These are phyloP conservation scores for Candida germanica DNA, from an alignment of 805 yeast genomes.

Conservation along the genomic window DNA sequence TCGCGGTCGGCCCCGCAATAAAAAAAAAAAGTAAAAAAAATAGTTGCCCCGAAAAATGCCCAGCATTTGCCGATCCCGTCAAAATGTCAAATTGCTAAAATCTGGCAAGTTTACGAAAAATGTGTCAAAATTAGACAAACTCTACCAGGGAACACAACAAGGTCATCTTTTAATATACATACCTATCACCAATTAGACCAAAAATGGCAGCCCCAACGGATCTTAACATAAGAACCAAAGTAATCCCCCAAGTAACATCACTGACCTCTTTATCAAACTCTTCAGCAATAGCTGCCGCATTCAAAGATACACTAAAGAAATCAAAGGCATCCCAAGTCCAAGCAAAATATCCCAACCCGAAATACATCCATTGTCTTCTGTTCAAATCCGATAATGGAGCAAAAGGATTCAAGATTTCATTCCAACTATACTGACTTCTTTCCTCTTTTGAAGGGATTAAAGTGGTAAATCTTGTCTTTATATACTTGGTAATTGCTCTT, in stretches of 20 bases:
- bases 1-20: no score
- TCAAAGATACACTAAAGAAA: conserved; percentile 55
- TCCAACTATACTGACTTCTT: conserved; percentile 30
- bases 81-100: no score
- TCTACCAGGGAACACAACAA: no score
- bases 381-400: conserved; percentile 50
- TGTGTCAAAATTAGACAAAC: conserved; percentile 1
- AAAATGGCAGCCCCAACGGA: conserved; percentile 64
- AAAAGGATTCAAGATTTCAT: conserved; percentile 57
- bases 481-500: conserved; percentile 22
- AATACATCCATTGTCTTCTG: conserved; percentile 55
- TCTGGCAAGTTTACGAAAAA: no score
- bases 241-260: conserved; percentile 63
- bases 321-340: conserved; percentile 72
- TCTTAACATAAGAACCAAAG: conserved; percentile 65
- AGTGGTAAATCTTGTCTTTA: conserved; percentile 45
- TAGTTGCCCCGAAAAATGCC: no score
- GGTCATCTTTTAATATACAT: no score
- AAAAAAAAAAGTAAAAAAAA: no score
- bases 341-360: conserved; percentile 49
- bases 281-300: conserved; percentile 46
- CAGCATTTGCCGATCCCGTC: no score
- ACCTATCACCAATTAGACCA: conserved; percentile 57
- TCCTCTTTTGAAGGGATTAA: conserved; percentile 47
- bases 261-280: conserved; percentile 38